Evolutionary conservation across 129 eudicot species (phyloP).

Genomic region (Logfia minima): DNA sequence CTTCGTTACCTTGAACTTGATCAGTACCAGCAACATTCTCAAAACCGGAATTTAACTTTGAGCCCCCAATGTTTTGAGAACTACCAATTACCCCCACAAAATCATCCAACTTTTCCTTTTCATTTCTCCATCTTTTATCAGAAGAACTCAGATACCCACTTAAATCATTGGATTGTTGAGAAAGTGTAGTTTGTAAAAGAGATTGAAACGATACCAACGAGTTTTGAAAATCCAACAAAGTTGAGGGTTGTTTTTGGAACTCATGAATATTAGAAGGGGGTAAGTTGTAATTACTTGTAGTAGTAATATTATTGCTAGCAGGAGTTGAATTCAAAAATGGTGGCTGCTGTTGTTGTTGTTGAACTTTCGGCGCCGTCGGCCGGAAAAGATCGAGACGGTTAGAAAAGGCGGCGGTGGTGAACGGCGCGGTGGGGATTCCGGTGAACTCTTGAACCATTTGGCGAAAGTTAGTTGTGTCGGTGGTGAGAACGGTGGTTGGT

Average conservation of each 20-base stretch:
- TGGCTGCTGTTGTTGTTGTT: constrained; percentile 29
- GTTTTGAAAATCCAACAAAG: constrained; percentile 44
- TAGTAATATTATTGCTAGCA: constrained; percentile 11
- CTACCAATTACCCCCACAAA: constrained; percentile 34
- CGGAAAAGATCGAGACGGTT: constrained; percentile 69
- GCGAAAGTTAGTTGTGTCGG: constrained; percentile 80
- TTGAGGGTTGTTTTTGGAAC: constrained; percentile 30
- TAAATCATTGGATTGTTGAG: constrained; percentile 16
- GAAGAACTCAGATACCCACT: constrained; percentile 33
- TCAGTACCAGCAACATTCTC: constrained; percentile 42
- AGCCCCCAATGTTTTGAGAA: constrained; percentile 31
- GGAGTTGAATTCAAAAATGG: constrained; percentile 35
- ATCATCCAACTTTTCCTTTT: constrained; percentile 32
- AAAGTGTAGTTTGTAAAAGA: constrained; percentile 32
- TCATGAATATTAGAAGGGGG: constrained; percentile 14
- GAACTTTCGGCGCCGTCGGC: constrained; percentile 55
- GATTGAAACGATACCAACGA: constrained; percentile 43
- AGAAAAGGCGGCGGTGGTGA: constrained; percentile 48
- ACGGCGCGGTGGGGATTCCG: constrained; percentile 80
- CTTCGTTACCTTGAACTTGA: constrained; percentile 48
- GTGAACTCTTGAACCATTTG: constrained; percentile 96
- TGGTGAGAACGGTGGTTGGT: constrained; percentile 86
- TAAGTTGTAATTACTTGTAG: constrained; percentile 27
- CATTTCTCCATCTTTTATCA: constrained; percentile 30
- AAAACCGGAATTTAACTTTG: constrained; percentile 36